Percentiles rank a stretch among this genome's conserved stretches.
phyloP scores from a whole-genome alignment of 768 basidiomycete species.

The Mycena capillaripes region DNA sequence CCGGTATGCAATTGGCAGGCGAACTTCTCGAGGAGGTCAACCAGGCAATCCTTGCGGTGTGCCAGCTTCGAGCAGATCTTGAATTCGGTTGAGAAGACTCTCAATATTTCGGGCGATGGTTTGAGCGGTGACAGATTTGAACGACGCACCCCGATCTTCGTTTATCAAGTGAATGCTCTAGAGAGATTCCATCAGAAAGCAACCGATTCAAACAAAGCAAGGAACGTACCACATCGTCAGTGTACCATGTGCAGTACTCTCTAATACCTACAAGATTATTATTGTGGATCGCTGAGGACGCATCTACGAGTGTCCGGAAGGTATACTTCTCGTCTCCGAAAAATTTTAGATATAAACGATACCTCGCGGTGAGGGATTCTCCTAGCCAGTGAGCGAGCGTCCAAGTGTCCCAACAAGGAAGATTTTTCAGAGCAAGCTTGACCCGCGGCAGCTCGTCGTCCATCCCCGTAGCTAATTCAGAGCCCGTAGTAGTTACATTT shows the following conservation, averaged over 20 bases:
- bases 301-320: not conserved
- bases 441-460: not conserved
- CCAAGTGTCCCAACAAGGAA: conserved; percentile 4
- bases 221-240: not conserved
- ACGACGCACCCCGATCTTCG: not conserved
- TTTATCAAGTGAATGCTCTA: not conserved
- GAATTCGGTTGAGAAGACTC: not conserved
- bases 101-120: not conserved
- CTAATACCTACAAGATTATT: not conserved
- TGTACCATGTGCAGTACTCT: not conserved
- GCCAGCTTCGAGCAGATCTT: not conserved
- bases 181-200: too few relatives aligned
- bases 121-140: too few relatives aligned
- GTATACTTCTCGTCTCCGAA: not conserved
- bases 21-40: not conserved
- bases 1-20: not conserved
- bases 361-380: not conserved
- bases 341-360: not conserved
- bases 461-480: not conserved
- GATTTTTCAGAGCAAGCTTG: not conserved
- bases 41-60: not conserved
- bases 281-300: not conserved
- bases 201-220: too few relatives aligned
- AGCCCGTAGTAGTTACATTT: not conserved
- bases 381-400: not conserved